Conservation (phyloP, 345 rosid species). For the Boechera stricta region DNA sequence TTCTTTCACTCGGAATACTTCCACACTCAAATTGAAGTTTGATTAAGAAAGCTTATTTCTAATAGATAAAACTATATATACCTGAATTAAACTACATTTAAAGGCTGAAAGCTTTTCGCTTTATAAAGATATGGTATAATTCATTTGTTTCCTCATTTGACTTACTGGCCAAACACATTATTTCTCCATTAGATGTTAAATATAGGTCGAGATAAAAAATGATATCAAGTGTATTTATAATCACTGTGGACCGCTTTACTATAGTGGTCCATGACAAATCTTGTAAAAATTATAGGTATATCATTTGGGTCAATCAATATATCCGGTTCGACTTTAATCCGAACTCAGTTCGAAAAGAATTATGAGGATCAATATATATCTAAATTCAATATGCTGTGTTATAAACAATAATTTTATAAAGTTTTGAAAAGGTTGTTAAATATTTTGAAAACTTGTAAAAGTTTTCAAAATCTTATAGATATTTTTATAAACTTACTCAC, state of each 20-base stretch:
- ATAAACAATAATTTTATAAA: not conserved
- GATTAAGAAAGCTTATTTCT: too few species aligned
- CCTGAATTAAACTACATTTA: too few species aligned
- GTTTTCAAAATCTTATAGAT: too few species aligned
- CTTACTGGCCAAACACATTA: not conserved
- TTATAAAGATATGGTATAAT: not conserved
- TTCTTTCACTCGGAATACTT: too few species aligned
- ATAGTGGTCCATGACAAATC: constrained; percentile 20
- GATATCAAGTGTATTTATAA: not conserved
- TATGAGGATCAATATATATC: not conserved
- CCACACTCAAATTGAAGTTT: not conserved
- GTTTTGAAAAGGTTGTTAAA: not conserved
- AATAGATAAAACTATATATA: too few species aligned
- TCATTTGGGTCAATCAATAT: constrained; percentile 15
- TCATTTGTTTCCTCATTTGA: not conserved
- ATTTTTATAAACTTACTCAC: not conserved
- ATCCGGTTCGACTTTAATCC: not conserved
- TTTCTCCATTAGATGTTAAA: not conserved
- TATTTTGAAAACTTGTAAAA: not conserved
- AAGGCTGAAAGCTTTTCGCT: not conserved
- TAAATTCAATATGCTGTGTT: too few species aligned
- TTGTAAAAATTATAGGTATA: constrained; percentile 13
- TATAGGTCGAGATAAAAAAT: not conserved
- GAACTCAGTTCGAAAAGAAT: not conserved
- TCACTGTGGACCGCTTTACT: not conserved